Conservation (phyloP, 139 green algal genomes). For the Trebouxia sp. region DNA sequence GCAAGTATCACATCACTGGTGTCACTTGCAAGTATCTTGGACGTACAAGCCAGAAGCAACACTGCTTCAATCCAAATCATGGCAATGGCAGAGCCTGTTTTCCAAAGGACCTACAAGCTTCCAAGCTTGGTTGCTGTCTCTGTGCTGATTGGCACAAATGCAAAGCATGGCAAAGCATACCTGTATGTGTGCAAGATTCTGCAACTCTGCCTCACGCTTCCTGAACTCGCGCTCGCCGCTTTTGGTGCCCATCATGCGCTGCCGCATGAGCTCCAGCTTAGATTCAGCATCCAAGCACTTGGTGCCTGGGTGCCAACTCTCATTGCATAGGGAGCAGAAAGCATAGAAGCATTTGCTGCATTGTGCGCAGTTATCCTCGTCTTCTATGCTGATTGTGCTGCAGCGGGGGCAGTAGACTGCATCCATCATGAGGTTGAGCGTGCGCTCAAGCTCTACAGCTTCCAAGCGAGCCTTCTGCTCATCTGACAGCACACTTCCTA, state of each 20-base stretch:
- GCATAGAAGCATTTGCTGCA: conserved; percentile 52
- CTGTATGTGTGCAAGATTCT: conserved; percentile 3
- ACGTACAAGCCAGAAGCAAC: too few species aligned
- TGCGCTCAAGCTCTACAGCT: conserved; percentile 68
- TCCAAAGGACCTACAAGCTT: too few species aligned
- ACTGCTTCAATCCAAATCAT: too few species aligned
- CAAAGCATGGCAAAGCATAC: neutral
- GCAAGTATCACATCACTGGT: too few species aligned
- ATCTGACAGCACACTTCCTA: conserved; percentile 36
- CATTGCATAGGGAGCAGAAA: neutral
- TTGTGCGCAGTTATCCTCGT: conserved; percentile 67
- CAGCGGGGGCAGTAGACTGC: conserved; percentile 87
- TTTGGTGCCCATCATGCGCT: neutral
- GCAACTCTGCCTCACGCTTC: neutral
- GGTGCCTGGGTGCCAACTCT: neutral
- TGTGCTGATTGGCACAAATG: neutral
- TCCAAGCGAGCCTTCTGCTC: conserved; percentile 71
- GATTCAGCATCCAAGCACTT: neutral
- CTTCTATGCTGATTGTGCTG: conserved; percentile 51
- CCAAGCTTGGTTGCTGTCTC: too few species aligned
- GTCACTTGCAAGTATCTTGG: too few species aligned
- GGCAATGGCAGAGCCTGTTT: too few species aligned
- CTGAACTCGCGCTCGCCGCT: neutral
- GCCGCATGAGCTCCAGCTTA: conserved; percentile 13
- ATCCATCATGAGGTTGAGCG: conserved; percentile 80